Evolutionary conservation across 495 filamentous ascomycete genomes (phyloP), one percentile per base, ranked within the genome.

Genomic region (Talaromyces wortmannii): DNA sequence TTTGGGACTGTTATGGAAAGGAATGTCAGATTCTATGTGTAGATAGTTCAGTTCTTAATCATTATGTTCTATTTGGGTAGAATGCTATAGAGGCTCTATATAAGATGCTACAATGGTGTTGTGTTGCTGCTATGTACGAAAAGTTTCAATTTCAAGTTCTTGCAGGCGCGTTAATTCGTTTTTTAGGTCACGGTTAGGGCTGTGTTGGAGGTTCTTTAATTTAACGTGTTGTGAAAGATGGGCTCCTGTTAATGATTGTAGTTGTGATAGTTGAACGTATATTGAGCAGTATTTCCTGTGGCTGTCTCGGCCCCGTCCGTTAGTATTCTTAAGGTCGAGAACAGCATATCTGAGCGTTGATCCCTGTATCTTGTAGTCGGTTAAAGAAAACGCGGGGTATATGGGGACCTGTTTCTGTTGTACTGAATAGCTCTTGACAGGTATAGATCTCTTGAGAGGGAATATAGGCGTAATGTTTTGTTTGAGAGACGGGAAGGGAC

Each of bases 341-440:
- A 58, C 48, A 7, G 49, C 56, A 45, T 30, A 55, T 7, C 15
- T 32, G 15, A 59, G 49, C n/a, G 56, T 58, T 36, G 51, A 36
- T 17, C 46, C 49, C 52, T 61, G 56, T 4, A 58, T 31, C 47
- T 61, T 61, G 23, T 58, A 61, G 52, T 61, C 50, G n/a, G 59
- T 61, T 31, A 61, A 15, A 42, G 42, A 48, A 55, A 61, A 61
- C 42, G 49, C 43, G 12, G 59, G 56, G 45, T 18, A 58, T 17
- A 61, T 17, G 17, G 59, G 50, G 13, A 55, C 47, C 29, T 61
- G 56, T 47, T 33, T 59, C 42, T 56, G n/a, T 46, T 31, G 50
- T 13, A 61, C 30, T 13, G 59, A 58, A 57, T 55, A 55, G 15
- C 59, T 45, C 50, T 61, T 61, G 31, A 61, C n/a, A 16, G 50